phyloP scores from a whole-genome alignment of 2,329 filamentous ascomycete species.

The Apiospora rasikravindrae region DNA sequence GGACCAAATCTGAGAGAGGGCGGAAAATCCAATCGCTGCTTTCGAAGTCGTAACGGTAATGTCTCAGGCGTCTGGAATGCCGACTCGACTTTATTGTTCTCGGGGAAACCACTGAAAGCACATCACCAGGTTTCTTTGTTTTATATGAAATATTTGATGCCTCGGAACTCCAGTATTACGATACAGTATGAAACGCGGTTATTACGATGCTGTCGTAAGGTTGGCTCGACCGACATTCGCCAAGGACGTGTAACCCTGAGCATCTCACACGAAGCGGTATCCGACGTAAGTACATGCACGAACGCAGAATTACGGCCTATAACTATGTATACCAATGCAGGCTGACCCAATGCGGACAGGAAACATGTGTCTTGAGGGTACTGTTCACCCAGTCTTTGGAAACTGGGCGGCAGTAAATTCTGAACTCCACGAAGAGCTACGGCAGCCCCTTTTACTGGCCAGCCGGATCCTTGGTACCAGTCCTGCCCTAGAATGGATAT shows the following conservation, averaged over 20 bases:
- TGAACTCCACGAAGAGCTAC: constrained; percentile 32
- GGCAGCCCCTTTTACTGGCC: constrained; percentile 39
- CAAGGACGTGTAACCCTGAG: not conserved
- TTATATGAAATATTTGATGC: not conserved
- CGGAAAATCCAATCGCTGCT: not conserved
- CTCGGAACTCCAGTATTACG: not conserved
- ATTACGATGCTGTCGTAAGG: not conserved
- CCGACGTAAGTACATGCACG: not conserved
- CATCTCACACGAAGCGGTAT: not conserved
- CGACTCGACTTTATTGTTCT: not conserved
- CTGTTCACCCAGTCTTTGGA: constrained; percentile 38
- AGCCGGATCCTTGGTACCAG: constrained; percentile 35
- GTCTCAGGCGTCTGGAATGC: constrained; percentile 7
- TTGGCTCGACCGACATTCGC: not conserved
- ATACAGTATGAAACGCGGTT: not conserved
- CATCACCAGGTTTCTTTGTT: not conserved
- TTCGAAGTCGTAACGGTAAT: not conserved
- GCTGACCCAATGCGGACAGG: not conserved
- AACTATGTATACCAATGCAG: not conserved
- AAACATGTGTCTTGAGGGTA: constrained; percentile 31
- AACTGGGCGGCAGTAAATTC: constrained; percentile 33
- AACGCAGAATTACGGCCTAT: not conserved
- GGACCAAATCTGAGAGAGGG: not conserved
- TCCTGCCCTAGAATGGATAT: constrained; percentile 39
- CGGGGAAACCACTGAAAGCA: not conserved